phyloP scores from a whole-genome alignment of 139 green algal species.

The Zygnema circumcarinatum region DNA sequence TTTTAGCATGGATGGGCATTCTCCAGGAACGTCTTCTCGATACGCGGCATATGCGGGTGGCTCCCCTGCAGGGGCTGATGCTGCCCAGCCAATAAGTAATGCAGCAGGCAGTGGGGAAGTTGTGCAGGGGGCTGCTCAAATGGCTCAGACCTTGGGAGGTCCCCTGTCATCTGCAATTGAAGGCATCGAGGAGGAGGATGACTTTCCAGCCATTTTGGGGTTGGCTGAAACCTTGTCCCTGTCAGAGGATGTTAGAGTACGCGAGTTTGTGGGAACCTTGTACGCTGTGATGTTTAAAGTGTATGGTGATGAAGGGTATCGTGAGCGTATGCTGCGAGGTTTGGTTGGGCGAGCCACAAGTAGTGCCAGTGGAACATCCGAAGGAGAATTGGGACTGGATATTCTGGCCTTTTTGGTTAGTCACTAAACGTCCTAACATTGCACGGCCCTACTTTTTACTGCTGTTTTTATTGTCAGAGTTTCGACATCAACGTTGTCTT shows the following conservation, averaged over 20 bases:
- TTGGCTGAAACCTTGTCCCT: constrained; percentile 56
- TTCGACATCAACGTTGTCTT: too few species aligned
- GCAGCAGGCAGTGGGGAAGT: constrained; percentile 4
- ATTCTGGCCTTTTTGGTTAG: constrained; percentile 55
- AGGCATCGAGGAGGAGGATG: constrained; percentile 46
- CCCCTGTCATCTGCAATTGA: not conserved
- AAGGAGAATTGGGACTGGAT: constrained; percentile 35
- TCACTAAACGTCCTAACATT: not conserved
- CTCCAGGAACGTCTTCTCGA: not conserved
- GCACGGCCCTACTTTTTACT: not conserved
- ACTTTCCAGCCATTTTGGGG: constrained; percentile 48
- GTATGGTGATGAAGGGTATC: constrained; percentile 59
- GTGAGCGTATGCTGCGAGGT: constrained; percentile 65
- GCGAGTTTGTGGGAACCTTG: constrained; percentile 58
- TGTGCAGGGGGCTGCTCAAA: not conserved
- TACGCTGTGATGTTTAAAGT: constrained; percentile 65
- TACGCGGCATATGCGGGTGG: not conserved
- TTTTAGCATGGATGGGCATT: constrained; percentile 19
- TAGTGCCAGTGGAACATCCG: constrained; percentile 34
- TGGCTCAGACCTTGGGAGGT: constrained; percentile 13
- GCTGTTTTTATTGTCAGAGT: too few species aligned
- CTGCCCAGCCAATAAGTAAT: not conserved
- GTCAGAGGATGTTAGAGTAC: constrained; percentile 34
- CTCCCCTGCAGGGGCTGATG: not conserved
- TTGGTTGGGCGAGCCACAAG: constrained; percentile 59